These are phyloP conservation scores for Penicillium odoratum DNA, from an alignment of 495 filamentous ascomycete genomes.

Conservation along the genomic window DNA sequence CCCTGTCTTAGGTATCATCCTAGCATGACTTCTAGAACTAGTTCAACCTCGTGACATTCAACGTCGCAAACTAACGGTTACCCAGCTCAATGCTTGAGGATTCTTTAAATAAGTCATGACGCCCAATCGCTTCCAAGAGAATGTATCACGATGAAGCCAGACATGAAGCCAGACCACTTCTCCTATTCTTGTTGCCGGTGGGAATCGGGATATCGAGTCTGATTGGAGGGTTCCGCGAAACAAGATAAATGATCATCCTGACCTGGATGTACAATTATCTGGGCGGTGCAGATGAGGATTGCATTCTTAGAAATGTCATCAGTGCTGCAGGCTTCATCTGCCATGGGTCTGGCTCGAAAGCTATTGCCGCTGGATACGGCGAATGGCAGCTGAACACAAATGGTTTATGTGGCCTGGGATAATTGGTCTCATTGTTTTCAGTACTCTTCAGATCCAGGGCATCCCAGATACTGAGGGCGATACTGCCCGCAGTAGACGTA, in stretches of 20 bases:
- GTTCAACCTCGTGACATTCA: constrained; percentile 17
- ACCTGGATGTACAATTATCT: constrained; percentile 59
- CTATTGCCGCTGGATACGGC: too few relatives aligned
- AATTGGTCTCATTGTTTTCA: constrained; percentile 43
- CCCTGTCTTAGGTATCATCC: background rate
- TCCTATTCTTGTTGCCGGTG: too few relatives aligned
- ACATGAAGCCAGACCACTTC: too few relatives aligned
- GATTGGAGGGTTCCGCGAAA: too few relatives aligned
- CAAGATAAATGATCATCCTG: constrained; percentile 31
- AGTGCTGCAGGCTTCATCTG: constrained; percentile 42
- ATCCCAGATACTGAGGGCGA: constrained; percentile 52
- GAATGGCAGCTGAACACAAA: constrained; percentile 19
- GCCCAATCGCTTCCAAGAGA: constrained; percentile 29
- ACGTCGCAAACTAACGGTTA: constrained; percentile 14
- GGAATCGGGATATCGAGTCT: too few relatives aligned
- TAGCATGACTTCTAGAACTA: background rate
- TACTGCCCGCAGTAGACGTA: constrained; percentile 37
- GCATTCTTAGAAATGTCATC: constrained; percentile 42
- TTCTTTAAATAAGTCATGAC: constrained; percentile 59
- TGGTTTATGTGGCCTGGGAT: constrained; percentile 43
- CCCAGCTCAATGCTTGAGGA: constrained; percentile 12
- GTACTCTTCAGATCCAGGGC: constrained; percentile 56
- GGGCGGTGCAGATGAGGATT: constrained; percentile 41
- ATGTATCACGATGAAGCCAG: too few relatives aligned
- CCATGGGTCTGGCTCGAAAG: too few relatives aligned